phyloP scores from a whole-genome alignment of 164 flowering plant species.

The Pachysandra terminalis region DNA sequence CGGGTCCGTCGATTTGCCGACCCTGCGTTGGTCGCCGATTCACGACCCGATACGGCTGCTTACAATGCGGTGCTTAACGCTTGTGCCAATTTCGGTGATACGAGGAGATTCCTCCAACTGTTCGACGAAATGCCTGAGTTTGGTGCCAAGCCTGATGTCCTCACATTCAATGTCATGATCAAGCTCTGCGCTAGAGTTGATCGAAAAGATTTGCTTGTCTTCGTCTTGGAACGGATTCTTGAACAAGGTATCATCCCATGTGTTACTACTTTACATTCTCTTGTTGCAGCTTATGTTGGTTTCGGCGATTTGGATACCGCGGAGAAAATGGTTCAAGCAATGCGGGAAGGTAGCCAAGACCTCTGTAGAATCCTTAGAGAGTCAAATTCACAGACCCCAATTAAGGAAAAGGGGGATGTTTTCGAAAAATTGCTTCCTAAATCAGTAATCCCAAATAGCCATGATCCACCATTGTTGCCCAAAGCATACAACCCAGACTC shows the following conservation, averaged over 20 bases:
- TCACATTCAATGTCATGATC: constrained; percentile 86
- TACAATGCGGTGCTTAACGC: constrained; percentile 89
- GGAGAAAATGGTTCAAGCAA: constrained; percentile 78
- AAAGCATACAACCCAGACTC: constrained; percentile 53
- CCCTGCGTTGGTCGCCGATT: constrained; percentile 33
- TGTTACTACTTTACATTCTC: constrained; percentile 72
- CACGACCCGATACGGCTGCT: constrained; percentile 81
- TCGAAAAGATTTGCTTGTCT: constrained; percentile 71
- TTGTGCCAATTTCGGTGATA: constrained; percentile 75
- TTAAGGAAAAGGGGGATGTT: constrained; percentile 25
- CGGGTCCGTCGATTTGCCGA: constrained; percentile 46
- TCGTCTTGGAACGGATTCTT: constrained; percentile 66
- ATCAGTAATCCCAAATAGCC: constrained; percentile 15
- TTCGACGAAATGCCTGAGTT: constrained; percentile 81
- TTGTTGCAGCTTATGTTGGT: constrained; percentile 93
- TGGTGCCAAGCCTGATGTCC: constrained; percentile 59
- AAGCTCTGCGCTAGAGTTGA: constrained; percentile 78
- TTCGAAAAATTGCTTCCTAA: constrained; percentile 66
- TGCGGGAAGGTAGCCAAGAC: constrained; percentile 80
- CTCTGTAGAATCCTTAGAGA: constrained; percentile 66
- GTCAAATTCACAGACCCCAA: constrained; percentile 16
- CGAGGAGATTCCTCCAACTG: constrained; percentile 41
- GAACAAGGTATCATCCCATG: constrained; percentile 47
- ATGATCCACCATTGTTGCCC: constrained; percentile 62
- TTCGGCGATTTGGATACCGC: constrained; percentile 79